These are phyloP conservation scores for Ochromonadaceae sp. DNA, from an alignment of 352 stramenopile genomes.

Conservation along the genomic window DNA sequence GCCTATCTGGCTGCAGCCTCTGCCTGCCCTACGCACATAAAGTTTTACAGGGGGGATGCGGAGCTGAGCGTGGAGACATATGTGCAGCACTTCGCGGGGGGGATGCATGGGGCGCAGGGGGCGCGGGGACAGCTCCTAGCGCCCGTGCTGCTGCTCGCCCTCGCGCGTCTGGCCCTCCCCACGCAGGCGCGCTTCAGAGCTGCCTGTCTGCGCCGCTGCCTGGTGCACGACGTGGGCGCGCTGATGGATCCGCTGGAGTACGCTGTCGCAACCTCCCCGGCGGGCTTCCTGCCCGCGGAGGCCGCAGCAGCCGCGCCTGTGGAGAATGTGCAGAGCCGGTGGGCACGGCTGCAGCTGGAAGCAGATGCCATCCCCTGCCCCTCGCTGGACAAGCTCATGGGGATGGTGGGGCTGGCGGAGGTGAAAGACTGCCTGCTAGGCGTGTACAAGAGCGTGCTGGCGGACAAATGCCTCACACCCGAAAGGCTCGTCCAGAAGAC, in stretches of 20 bases:
- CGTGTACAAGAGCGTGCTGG: neutral
- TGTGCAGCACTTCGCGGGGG: too few species aligned
- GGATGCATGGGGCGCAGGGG: neutral
- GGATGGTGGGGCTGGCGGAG: conserved; percentile 6
- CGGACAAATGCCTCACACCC: neutral
- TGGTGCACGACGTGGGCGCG: too few species aligned
- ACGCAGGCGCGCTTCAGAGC: too few species aligned
- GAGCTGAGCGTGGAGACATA: too few species aligned
- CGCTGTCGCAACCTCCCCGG: conserved; percentile 11
- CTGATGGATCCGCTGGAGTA: neutral
- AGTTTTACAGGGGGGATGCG: too few species aligned
- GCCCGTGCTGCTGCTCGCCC: too few species aligned
- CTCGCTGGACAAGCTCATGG: conserved; percentile 14
- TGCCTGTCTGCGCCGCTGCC: too few species aligned
- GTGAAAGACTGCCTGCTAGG: conserved; percentile 18
- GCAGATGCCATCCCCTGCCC: neutral
- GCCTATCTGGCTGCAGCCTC: too few species aligned
- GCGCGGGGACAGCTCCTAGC: too few species aligned
- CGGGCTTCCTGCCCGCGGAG: conserved; percentile 1
- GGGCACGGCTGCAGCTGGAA: conserved; percentile 18
- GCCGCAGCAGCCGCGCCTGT: neutral
- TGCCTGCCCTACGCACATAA: too few species aligned
- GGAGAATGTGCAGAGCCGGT: neutral
- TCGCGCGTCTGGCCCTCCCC: too few species aligned
- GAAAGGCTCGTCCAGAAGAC: neutral